Evolutionary conservation across 1,284 basidiomycete species (phyloP).

Genomic region (Pisolithus thermaeus): DNA sequence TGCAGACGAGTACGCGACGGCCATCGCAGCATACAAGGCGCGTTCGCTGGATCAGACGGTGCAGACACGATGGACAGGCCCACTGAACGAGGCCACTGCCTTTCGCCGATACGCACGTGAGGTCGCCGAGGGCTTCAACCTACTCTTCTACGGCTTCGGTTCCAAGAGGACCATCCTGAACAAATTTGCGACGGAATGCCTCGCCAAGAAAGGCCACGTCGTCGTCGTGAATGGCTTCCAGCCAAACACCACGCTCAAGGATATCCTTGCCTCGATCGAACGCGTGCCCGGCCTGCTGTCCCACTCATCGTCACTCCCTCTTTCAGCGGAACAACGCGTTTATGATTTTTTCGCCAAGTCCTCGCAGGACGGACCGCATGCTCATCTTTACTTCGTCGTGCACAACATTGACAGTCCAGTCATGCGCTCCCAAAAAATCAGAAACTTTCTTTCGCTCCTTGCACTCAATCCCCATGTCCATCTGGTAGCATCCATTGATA

Average conservation of each 20-base stretch:
- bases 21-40: slow-evolving; percentile 35
- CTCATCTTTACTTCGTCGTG: slow-evolving; percentile 67
- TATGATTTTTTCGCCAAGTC: slow-evolving; percentile 49
- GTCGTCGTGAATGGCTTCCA: slow-evolving; percentile 80
- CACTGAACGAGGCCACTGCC: slow-evolving; percentile 30
- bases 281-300: slow-evolving; percentile 43
- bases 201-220: slow-evolving; percentile 60
- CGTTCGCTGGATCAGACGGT: slow-evolving; percentile 28
- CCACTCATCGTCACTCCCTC: slow-evolving; percentile 13
- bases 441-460: slow-evolving; percentile 62
- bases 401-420: slow-evolving; percentile 83
- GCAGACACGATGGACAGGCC: slow-evolving; percentile 25
- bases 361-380: slow-evolving; percentile 29
- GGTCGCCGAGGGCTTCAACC: slow-evolving; percentile 76
- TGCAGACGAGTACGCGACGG: slow-evolving; percentile 51
- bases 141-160: slow-evolving; percentile 83
- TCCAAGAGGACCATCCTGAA: slow-evolving; percentile 78
- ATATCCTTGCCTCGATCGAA: slow-evolving; percentile 67
- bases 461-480: slow-evolving; percentile 71
- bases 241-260: slow-evolving; percentile 63
- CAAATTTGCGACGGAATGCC: slow-evolving; percentile 54
- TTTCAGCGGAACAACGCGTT: slow-evolving; percentile 52
- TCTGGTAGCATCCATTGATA: slow-evolving; percentile 79
- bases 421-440: slow-evolving; percentile 58
- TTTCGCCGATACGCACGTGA: slow-evolving; percentile 67